A percentile compares a stretch with the other conserved stretches of the same genome.
These are phyloP conservation scores for Lycium ferocissimum DNA, from an alignment of 257 asterid species.

Conservation along the genomic window DNA sequence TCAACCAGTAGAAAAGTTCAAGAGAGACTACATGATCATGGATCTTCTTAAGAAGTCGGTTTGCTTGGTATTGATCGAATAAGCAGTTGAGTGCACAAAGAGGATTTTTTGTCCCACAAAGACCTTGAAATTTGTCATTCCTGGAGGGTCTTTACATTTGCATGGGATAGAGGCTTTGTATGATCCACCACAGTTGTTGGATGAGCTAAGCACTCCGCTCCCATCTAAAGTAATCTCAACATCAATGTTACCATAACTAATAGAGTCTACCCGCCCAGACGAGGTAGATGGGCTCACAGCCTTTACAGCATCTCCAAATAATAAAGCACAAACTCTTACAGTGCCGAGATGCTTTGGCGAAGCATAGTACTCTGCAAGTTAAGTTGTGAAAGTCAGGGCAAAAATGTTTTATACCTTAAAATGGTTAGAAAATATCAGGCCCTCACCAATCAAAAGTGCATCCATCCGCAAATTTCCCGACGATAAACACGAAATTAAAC, in stretches of 20 bases:
- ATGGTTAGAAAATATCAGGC: no score
- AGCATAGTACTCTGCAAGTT: no score
- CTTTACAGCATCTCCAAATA: constrained; percentile 57
- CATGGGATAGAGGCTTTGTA: constrained; percentile 52
- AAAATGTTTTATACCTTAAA: no score
- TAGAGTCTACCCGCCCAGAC: constrained; percentile 42
- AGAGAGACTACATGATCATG: constrained; percentile 75
- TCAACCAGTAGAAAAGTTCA: constrained; percentile 87
- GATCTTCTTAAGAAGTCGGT: constrained; percentile 88
- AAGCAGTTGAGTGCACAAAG: constrained; percentile 64
- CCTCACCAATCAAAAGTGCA: no score
- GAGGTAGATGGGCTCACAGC: constrained; percentile 44
- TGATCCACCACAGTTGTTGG: constrained; percentile 54
- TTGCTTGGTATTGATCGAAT: constrained; percentile 82
- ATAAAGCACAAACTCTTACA: constrained; percentile 50
- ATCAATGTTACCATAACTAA: constrained; percentile 52
- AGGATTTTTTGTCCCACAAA: constrained; percentile 70
- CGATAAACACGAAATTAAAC: no score
- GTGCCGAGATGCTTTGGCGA: no score
- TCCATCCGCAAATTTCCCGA: no score
- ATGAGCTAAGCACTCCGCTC: constrained; percentile 42
- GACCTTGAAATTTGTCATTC: constrained; percentile 57
- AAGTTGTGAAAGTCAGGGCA: no score
- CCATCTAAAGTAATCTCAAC: constrained; percentile 52
- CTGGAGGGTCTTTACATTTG: constrained; percentile 47